Evolutionary conservation across 495 filamentous ascomycete species (phyloP), one percentile per base, ranked within the genome.

Genomic region (Aspergillus asperescens): DNA sequence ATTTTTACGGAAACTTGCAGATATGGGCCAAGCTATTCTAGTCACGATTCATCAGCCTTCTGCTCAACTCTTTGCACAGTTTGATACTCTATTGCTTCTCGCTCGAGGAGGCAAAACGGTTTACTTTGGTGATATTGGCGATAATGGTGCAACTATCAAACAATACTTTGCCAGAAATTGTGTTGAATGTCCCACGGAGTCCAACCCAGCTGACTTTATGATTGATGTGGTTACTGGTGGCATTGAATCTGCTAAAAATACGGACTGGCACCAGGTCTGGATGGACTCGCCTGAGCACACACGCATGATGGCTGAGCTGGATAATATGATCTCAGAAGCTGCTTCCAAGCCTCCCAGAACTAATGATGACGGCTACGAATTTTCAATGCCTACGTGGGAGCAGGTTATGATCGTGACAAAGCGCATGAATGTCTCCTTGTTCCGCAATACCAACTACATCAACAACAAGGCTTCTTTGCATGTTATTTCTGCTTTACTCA

Each of bases 191-290:
- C 87, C 87, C 1, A 50, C 71, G 3, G 80, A 84, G 7, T 82
- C 84, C 10, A 97, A 79, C 51, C 90, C 90, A 15, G 91, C 91
- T 7, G 92, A 96, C 63, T 90, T 87, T 79, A 95, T 96, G 87
- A 77, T 96, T 34, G 89, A 95, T 57, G 86, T 88, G 49, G 92
- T 90, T 39, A 68, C 68, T 7, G 69, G 69, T 0, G 22, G 59
- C 5, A 59, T 71, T 2, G 22, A 15, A 22, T 7, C 3, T 65
- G 62, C 16, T 63, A 70, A 25, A 65, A 62, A 23, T 18, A 62
- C 75, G 9, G 75, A 85, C 57, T 87, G 85, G 85, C 74, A 79
- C 57, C 68, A 83, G 28, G 73, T 83, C 55, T 88, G 85, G 85
- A 62, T 72, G 9, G 75, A 79, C 23, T 84, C 81, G 1, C 65